phyloP scores from a whole-genome alignment of 805 yeast genomes.

The Saccharomycopsis oosterbeekiorum region DNA sequence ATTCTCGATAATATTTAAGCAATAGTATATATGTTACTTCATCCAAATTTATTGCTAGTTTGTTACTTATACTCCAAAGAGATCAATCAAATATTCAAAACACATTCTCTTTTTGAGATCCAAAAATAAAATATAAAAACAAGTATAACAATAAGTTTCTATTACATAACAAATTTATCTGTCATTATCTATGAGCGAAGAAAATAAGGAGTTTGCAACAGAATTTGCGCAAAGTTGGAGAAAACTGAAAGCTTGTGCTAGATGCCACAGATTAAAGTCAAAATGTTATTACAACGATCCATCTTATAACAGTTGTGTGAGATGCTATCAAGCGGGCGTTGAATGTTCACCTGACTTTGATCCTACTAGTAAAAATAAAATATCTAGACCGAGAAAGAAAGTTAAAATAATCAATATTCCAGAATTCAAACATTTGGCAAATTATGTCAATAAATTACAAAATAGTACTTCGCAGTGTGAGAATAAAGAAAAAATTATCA shows the following conservation, averaged over 20 bases:
- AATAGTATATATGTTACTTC: too few relatives aligned
- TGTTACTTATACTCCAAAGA: too few relatives aligned
- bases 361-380: constrained; percentile 37
- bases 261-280: constrained; percentile 45
- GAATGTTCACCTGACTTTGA: constrained; percentile 42
- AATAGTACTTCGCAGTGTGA: not conserved
- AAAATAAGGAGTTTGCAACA: not conserved
- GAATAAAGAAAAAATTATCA: not conserved
- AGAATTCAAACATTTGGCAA: constrained; percentile 12
- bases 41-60: too few relatives aligned
- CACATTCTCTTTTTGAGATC: too few relatives aligned
- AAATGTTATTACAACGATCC: constrained; percentile 44
- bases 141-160: too few relatives aligned
- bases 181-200: not conserved
- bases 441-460: constrained; percentile 8
- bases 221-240: constrained; percentile 38
- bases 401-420: constrained; percentile 20
- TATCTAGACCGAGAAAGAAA: constrained; percentile 28
- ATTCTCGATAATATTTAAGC: too few relatives aligned
- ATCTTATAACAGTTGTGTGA: constrained; percentile 31
- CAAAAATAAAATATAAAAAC: not conserved
- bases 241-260: constrained; percentile 42
- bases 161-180: too few relatives aligned
- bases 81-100: too few relatives aligned
- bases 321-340: constrained; percentile 36